Evolutionary conservation across 2,329 filamentous ascomycete species (phyloP).

Genomic region (Sphaerulina populicola): DNA sequence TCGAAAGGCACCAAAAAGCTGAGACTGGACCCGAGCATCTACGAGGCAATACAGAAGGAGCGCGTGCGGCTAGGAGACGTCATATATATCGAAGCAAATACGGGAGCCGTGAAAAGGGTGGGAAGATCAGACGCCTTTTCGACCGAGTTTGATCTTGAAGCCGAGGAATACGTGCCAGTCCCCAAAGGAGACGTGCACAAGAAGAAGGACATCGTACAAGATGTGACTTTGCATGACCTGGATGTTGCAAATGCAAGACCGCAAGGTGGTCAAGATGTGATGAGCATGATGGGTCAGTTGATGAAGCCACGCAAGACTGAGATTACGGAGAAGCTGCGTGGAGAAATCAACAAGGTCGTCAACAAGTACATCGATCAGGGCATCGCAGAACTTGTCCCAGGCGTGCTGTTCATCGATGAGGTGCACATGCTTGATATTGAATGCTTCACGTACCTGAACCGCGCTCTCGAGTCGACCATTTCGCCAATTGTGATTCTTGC

Average conservation of each 20-base stretch:
- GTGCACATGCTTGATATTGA: slow-evolving; percentile 99
- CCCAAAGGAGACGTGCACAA: slow-evolving; percentile 99
- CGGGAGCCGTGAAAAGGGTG: slow-evolving; percentile 93
- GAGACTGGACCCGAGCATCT: slow-evolving; percentile 92
- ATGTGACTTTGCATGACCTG: slow-evolving; percentile 92
- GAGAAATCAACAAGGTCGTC: slow-evolving; percentile 98
- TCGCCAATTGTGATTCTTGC: slow-evolving; percentile 95
- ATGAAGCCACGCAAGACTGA: slow-evolving; percentile 99
- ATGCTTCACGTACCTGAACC: slow-evolving; percentile 98
- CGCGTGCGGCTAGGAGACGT: slow-evolving; percentile 92
- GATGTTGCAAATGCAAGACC: slow-evolving; percentile 93
- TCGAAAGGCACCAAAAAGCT: slow-evolving; percentile 97
- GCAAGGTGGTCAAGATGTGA: slow-evolving; percentile 96
- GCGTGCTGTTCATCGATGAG: slow-evolving; percentile 97
- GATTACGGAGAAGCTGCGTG: slow-evolving; percentile 92
- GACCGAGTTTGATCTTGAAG: slow-evolving; percentile 96
- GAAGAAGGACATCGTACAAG: slow-evolving; percentile 99
- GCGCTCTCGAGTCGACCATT: slow-evolving; percentile 89
- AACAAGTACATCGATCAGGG: slow-evolving; percentile 99
- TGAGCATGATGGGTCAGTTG: slow-evolving; percentile 99
- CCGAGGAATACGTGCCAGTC: slow-evolving; percentile 97
- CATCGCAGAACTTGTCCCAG: slow-evolving; percentile 93
- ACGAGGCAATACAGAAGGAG: slow-evolving; percentile 98
- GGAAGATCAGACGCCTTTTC: slow-evolving; percentile 94
- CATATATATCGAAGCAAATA: slow-evolving; percentile 98